phyloP scores from a whole-genome alignment of 164 flowering plant genomes.

The Buxus sempervirens region DNA sequence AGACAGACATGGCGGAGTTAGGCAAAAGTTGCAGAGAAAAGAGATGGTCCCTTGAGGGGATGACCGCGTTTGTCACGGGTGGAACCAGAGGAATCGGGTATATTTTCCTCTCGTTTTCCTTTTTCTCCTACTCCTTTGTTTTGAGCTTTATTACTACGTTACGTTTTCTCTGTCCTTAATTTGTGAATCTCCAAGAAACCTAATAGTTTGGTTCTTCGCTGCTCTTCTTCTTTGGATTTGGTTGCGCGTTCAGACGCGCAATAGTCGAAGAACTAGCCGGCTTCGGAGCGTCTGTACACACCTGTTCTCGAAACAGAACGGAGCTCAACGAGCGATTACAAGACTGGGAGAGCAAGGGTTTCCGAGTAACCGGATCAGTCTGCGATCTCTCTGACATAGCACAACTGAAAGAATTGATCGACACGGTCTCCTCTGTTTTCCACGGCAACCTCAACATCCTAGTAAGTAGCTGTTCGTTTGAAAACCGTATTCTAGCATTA shows the following conservation, averaged over 20 bases:
- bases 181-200: too few relatives aligned
- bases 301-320: slow-evolving; percentile 34
- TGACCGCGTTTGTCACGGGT: slow-evolving; percentile 44
- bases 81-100: slow-evolving; percentile 52
- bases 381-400: slow-evolving; percentile 27
- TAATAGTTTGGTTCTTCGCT: not conserved
- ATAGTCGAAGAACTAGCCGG: slow-evolving; percentile 43
- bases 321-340: slow-evolving; percentile 29
- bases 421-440: slow-evolving; percentile 27
- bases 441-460: slow-evolving; percentile 41
- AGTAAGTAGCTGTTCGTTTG: slow-evolving; percentile 21
- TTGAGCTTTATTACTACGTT: too few relatives aligned
- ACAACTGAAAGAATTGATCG: slow-evolving; percentile 30
- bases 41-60: slow-evolving; percentile 37
- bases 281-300: slow-evolving; percentile 39
- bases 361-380: slow-evolving; percentile 34
- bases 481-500: too few relatives aligned
- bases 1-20: not conserved
- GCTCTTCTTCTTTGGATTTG: not conserved
- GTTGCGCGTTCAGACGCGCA: slow-evolving; percentile 25
- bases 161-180: too few relatives aligned
- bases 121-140: not conserved
- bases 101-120: not conserved
- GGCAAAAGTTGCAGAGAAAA: not conserved
- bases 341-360: slow-evolving; percentile 39